These are phyloP conservation scores for Paraurostyla sp. DNA, from an alignment of 73 alveolate genomes.

Conservation along the genomic window DNA sequence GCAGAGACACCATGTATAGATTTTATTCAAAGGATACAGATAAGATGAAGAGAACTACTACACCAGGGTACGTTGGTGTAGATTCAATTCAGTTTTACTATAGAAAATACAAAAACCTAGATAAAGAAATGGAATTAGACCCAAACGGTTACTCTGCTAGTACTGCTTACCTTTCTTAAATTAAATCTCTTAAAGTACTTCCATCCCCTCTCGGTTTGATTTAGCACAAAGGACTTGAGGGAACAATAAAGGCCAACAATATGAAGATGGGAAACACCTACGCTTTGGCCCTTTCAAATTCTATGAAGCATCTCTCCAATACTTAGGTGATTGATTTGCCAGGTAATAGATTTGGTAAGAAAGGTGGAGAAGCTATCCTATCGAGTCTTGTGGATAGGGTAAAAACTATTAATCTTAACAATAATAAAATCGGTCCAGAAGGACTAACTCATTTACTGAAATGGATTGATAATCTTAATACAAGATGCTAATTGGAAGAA, in stretches of 20 bases:
- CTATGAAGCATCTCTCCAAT: slow-evolving; percentile 59
- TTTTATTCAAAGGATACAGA: slow-evolving; percentile 42
- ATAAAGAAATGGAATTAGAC: slow-evolving; percentile 61
- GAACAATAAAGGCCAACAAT: slow-evolving; percentile 53
- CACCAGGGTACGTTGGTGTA: slow-evolving; percentile 70
- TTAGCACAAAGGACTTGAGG: slow-evolving; percentile 32
- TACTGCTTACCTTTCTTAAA: slow-evolving; percentile 64
- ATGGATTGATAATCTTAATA: slow-evolving; percentile 56
- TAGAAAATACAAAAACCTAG: slow-evolving; percentile 63
- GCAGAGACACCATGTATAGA: slow-evolving; percentile 43
- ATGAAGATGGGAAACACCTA: slow-evolving; percentile 68
- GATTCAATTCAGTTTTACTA: slow-evolving; percentile 43
- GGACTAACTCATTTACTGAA: slow-evolving; percentile 19
- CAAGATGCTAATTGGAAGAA: slow-evolving; percentile 38
- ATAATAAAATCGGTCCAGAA: slow-evolving; percentile 63
- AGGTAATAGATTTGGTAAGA: slow-evolving; percentile 55
- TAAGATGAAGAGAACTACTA: slow-evolving; percentile 13
- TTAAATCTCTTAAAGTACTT: slow-evolving; percentile 42
- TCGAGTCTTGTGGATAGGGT: slow-evolving; percentile 38
- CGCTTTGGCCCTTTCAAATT: slow-evolving; percentile 65
- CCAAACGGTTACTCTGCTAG: slow-evolving; percentile 71
- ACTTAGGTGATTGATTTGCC: slow-evolving; percentile 51
- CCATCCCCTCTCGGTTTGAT: slow-evolving; percentile 73
- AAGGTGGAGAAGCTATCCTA: slow-evolving; percentile 69
- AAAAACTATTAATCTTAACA: slow-evolving; percentile 38